These are phyloP conservation scores for Rhipidocladum racemiflorum DNA, from an alignment of 176 grass and related monocot genomes.

Conservation along the genomic window DNA sequence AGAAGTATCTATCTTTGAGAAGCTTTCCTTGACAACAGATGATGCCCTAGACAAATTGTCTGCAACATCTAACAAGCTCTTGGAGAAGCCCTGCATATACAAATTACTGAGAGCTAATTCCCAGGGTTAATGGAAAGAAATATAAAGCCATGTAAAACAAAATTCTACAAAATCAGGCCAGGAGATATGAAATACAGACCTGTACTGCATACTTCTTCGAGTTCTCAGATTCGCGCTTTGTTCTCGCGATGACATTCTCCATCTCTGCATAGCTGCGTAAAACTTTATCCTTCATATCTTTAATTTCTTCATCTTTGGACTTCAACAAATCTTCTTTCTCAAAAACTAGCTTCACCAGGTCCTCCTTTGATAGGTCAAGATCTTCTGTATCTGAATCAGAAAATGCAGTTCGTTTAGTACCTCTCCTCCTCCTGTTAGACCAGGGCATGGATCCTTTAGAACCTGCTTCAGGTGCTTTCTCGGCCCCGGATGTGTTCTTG, in stretches of 20 bases:
- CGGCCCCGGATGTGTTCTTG: not conserved
- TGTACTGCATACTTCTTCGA: constrained; percentile 62
- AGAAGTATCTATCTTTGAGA: constrained; percentile 52
- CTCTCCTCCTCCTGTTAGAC: constrained; percentile 28
- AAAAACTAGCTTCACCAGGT: constrained; percentile 56
- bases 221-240: constrained; percentile 60
- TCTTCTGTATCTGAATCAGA: constrained; percentile 59
- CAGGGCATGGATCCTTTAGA: constrained; percentile 16
- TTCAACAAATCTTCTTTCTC: constrained; percentile 58
- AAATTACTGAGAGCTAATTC: not conserved
- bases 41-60: constrained; percentile 48
- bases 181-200: constrained; percentile 29
- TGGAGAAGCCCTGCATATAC: constrained; percentile 44
- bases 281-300: constrained; percentile 61
- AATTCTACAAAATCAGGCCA: not conserved
- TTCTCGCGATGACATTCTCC: constrained; percentile 56
- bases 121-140: not conserved
- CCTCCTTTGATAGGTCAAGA: constrained; percentile 44
- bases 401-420: constrained; percentile 58
- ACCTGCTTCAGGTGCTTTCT: constrained; percentile 33
- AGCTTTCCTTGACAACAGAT: constrained; percentile 57
- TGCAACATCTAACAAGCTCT: constrained; percentile 60
- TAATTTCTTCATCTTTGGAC: constrained; percentile 52
- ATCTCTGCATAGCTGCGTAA: constrained; percentile 61
- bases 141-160: not conserved